Base-by-base conservation (phyloP, 2,329 filamentous ascomycete species). In the Coniochaeta hoffmannii region DNA sequence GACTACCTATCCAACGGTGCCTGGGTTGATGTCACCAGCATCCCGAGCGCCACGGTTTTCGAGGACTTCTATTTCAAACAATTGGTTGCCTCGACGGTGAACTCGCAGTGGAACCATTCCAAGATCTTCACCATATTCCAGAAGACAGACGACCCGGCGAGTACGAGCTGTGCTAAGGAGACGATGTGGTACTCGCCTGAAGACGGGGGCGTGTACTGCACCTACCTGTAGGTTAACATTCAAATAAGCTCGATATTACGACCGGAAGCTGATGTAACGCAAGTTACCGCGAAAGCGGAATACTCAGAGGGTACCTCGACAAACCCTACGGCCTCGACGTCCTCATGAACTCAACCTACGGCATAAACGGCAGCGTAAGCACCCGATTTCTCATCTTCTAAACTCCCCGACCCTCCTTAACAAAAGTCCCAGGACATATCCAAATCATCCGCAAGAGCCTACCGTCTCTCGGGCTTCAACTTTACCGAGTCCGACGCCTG, bases 61-160 rank as follows among this genome's bases (percentile, higher is more conserved):
- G 49, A 51, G 31, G 49, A 51, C 3, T 51, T 51, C 49, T 51
- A 51, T 19, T 51, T 51, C 19, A 51, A 26, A 19, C 49, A 51
- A 3, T 32, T 51, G 49, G 49, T 51, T 28, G 49, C 49, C n/a
- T 51, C 49, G 17, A 51, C 49, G 9, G 49, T 51, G n/a, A 51
- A 51, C 49, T 32, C 49, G n/a, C 49, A 51, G 30, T 51, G 49
- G 49, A 51, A 34, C 28, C 17, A 51, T 10, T 51, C 49, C 28
- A 51, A 51, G n/a, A 34, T 51, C 28, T 51, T 51, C 49, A 51
- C 49, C n/a, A 15, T 51, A 11, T 51, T 51, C 30, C 49, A 51
- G 49, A 17, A 51, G 31, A 51, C 49, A 19, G 28, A 51, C 28
- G 49, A 51, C 30, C 49, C 49, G 9, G 28, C 4, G 2, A 34